phyloP scores from a whole-genome alignment of 306 rosid genomes.

The Glycine soja region DNA sequence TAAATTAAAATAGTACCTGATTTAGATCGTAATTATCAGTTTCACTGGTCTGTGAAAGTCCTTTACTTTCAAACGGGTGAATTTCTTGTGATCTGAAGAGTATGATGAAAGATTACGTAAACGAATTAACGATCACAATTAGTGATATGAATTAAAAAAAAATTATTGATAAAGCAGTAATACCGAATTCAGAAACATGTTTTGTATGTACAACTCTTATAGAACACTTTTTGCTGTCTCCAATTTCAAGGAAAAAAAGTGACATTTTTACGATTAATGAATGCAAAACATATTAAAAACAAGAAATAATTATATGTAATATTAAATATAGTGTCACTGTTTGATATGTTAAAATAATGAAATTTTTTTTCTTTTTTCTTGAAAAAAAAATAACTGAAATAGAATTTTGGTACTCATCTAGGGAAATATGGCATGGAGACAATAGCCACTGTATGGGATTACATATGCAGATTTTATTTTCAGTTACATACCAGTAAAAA shows the following conservation, averaged over 20 bases:
- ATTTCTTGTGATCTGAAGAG: slow-evolving; percentile 42
- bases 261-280: not conserved
- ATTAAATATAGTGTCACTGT: not conserved
- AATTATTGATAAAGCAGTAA: not conserved
- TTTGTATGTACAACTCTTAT: not conserved
- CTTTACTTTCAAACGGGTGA: not conserved
- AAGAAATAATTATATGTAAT: not conserved
- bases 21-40: slow-evolving; percentile 46
- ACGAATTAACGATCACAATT: not conserved
- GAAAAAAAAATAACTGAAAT: no score
- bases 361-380: no score
- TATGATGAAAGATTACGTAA: not conserved
- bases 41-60: slow-evolving; percentile 51
- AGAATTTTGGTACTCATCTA: no score
- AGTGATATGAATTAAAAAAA: not conserved
- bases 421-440: no score
- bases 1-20: slow-evolving; percentile 42
- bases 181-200: not conserved
- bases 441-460: no score
- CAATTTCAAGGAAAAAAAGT: no score
- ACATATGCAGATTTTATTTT: no score
- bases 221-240: not conserved
- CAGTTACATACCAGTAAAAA: no score
- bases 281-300: not conserved
- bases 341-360: not conserved